Evolutionary conservation across 441 rosid genomes (phyloP), one percentile per base, ranked within the genome.

Genomic region (Erodium trifolium): DNA sequence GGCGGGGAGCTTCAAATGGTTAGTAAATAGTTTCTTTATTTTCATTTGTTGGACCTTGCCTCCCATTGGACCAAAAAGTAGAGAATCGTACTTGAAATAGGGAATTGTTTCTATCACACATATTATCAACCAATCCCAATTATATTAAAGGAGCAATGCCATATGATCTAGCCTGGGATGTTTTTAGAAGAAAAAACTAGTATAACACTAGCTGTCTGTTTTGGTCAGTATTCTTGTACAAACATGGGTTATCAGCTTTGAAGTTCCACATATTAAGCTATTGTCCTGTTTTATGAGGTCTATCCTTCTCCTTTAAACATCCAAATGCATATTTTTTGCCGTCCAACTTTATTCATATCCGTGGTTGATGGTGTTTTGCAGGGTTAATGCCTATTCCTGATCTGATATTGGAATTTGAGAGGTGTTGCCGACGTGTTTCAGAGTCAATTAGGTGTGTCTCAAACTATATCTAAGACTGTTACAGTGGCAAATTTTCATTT

Each of bases 321-420:
- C 71, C 62, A 34, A 62, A 64, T 29, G 41, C 65, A 66, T 29
- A 39, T 65, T 66, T 70, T 53, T 55, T 47, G 18, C 51, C 10
- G 51, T 29, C 29, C 37, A 51, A 8, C 10, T 18, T 29, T 8
- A 66, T 71, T 2, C 11, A 67, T 64, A 55, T 39, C 19, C 8
- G 37, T 29, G n/a, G 29, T 27, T 8, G 23, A 65, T 49, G 67
- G 63, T 68, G 65, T 71, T 81, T 41, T 78, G 73, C 90, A 94
- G 98, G 96, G 72, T 68, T 94, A 80, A 94, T 94, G 83, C 76
- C 93, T 62, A 84, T 92, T 79, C 88, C 94, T 67, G 93, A 86
- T 81, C 86, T 94, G 70, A 92, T 94, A 81, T 74, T 87, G 73
- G 79, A 82, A 79, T 89, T 94, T 82, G 99, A 94, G 83, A 83